Evolutionary conservation across 306 rosid genomes (phyloP).

Genomic region (Quercus engelmannii): DNA sequence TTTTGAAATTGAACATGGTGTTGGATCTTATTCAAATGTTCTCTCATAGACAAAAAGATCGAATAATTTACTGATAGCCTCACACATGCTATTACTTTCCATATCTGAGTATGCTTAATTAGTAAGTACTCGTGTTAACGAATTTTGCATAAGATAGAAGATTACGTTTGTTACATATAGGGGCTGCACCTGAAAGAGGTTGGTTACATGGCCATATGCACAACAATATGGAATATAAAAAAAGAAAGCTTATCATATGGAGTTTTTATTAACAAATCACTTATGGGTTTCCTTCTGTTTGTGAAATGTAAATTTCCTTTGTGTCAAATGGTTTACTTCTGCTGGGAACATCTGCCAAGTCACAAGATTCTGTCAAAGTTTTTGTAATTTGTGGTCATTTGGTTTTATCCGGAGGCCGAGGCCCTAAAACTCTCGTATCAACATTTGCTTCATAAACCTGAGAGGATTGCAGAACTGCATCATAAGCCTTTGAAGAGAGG

Average conservation of each 20-base stretch:
- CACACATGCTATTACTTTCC: too few relatives aligned
- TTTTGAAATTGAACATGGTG: neutral
- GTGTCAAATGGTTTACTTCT: slow-evolving; percentile 39
- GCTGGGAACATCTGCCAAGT: slow-evolving; percentile 35
- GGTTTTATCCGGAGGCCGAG: slow-evolving; percentile 58
- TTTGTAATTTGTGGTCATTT: slow-evolving; percentile 33
- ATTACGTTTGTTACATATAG: neutral
- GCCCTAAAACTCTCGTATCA: slow-evolving; percentile 54
- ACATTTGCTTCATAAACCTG: slow-evolving; percentile 45
- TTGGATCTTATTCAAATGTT: neutral
- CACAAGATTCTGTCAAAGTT: slow-evolving; percentile 34
- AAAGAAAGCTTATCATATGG: slow-evolving; percentile 16
- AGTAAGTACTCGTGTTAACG: too few relatives aligned
- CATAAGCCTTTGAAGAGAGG: slow-evolving; percentile 73
- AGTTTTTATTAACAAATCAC: slow-evolving; percentile 20
- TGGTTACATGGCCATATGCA: slow-evolving; percentile 24
- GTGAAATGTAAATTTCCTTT: slow-evolving; percentile 30
- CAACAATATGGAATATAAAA: slow-evolving; percentile 11
- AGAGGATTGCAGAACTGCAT: slow-evolving; percentile 57
- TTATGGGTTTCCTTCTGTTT: slow-evolving; percentile 8
- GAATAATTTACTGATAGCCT: neutral
- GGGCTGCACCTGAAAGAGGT: neutral
- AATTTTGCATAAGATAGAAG: neutral
- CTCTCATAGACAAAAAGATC: neutral
- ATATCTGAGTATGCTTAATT: too few relatives aligned